Conservation (phyloP, 495 filamentous ascomycete genomes). For the Aspergillus homomorphus region DNA sequence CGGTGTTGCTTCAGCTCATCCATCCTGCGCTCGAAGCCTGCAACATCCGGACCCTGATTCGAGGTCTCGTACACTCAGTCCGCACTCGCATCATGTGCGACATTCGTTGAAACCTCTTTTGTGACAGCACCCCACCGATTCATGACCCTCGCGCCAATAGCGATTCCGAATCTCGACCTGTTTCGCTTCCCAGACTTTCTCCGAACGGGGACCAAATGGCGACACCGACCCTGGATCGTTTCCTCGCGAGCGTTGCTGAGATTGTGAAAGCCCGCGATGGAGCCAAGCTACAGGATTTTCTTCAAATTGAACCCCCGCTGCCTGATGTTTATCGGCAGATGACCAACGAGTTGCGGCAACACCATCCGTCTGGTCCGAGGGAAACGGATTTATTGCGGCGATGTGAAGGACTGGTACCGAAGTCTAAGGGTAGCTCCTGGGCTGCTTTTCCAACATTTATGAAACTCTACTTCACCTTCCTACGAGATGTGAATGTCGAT, state of each 20-base stretch:
- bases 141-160: not conserved
- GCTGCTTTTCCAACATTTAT: slow-evolving; percentile 72
- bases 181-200: not conserved
- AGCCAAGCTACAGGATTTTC: slow-evolving; percentile 50
- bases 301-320: slow-evolving; percentile 64
- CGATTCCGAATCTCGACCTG: not conserved
- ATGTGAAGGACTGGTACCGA: slow-evolving; percentile 55
- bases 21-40: not conserved
- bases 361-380: slow-evolving; percentile 48
- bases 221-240: slow-evolving; percentile 52
- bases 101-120: not conserved
- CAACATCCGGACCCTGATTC: not conserved
- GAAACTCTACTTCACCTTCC: slow-evolving; percentile 72
- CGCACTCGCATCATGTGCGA: not conserved
- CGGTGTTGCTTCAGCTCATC: not conserved
- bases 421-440: slow-evolving; percentile 62
- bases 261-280: slow-evolving; percentile 56
- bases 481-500: slow-evolving; percentile 72
- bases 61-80: not conserved
- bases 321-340: slow-evolving; percentile 65
- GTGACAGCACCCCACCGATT: not conserved
- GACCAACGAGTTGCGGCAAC: slow-evolving; percentile 57
- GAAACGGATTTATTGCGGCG: slow-evolving; percentile 56
- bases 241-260: slow-evolving; percentile 51
- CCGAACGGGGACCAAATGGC: slow-evolving; percentile 25